Base-by-base conservation (phyloP, 2,329 filamentous ascomycete species). In the Alternaria sp. region DNA sequence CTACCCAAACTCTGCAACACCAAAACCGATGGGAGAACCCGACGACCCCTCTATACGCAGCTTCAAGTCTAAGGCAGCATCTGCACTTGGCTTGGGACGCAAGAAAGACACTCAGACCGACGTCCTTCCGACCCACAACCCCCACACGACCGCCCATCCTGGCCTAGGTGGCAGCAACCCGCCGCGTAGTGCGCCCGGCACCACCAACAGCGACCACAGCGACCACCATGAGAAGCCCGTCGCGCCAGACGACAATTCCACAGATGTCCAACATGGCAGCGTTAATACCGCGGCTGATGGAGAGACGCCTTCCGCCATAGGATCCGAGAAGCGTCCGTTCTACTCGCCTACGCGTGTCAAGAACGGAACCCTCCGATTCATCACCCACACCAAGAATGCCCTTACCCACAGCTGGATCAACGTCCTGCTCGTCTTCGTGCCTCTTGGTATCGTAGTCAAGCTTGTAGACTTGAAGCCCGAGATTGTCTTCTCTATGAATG, bases 321-420 rank as follows among this genome's bases (percentile, higher is more conserved):
- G 73, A 61, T 49, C 63, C 34, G 64, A 68, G 28, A 82, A 83
- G 75, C 78, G 78, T 59, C 78, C 81, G 66, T 77, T 88, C 61
- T 64, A 58, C 49, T 68, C 66, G 20, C 62, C 80, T 38, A 75
- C 78, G 57, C 84, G 87, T 68, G 80, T 86, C 67, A 82, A 78
- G 63, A 78, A 84, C 66, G 81, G 83, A 61, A 80, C 80, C 22
- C 79, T 81, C 64, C 79, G 81, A 72, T 87, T 89, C 75, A 79
- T 84, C 66, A 84, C 83, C 36, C 82, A 84, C 66, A 79, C 80
- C 55, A 83, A 84, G 81, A 75, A 87, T 88, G 82, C 82, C 71
- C 70, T 94, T 63, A 85, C 88, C 43, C 87, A 91, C 75, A 93
- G 89, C 81, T 93, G 89, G 86, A 82, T 94, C 81, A 94, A 95